phyloP scores from a whole-genome alignment of 129 eudicot species.

The Pittosporum tobira region DNA sequence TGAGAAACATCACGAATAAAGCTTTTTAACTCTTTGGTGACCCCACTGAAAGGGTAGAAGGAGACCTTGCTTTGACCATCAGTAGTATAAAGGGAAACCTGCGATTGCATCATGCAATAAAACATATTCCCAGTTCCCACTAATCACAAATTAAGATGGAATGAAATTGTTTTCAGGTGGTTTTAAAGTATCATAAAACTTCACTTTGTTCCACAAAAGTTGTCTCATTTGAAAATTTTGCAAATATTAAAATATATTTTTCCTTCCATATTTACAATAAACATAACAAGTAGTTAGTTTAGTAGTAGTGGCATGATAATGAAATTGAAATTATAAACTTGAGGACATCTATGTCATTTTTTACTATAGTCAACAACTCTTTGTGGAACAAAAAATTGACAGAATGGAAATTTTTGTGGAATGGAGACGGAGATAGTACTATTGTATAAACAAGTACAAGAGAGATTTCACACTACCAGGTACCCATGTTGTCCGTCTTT shows the following conservation, averaged over 20 bases:
- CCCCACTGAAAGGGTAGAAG: slow-evolving; percentile 79
- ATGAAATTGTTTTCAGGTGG: neutral
- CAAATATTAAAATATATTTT: neutral
- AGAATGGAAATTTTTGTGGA: too few species aligned
- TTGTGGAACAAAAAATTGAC: too few species aligned
- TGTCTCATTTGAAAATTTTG: neutral
- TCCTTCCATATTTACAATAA: too few species aligned
- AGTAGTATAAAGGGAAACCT: slow-evolving; percentile 49
- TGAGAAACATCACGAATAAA: slow-evolving; percentile 61
- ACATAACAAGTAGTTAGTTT: too few species aligned
- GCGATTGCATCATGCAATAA: neutral
- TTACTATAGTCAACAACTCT: too few species aligned
- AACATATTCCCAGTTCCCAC: too few species aligned
- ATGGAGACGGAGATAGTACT: too few species aligned
- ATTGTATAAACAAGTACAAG: neutral
- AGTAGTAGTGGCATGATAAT: too few species aligned
- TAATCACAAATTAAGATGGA: too few species aligned
- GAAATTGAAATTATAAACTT: too few species aligned
- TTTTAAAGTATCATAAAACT: neutral
- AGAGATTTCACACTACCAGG: slow-evolving; percentile 29
- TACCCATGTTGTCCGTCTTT: slow-evolving; percentile 70
- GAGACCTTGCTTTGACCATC: slow-evolving; percentile 58
- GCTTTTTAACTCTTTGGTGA: slow-evolving; percentile 76
- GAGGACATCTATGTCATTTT: too few species aligned
- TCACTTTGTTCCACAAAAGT: neutral